Base-by-base conservation (phyloP, 1,139 yeast species). In the Kodamaea derodonti region DNA sequence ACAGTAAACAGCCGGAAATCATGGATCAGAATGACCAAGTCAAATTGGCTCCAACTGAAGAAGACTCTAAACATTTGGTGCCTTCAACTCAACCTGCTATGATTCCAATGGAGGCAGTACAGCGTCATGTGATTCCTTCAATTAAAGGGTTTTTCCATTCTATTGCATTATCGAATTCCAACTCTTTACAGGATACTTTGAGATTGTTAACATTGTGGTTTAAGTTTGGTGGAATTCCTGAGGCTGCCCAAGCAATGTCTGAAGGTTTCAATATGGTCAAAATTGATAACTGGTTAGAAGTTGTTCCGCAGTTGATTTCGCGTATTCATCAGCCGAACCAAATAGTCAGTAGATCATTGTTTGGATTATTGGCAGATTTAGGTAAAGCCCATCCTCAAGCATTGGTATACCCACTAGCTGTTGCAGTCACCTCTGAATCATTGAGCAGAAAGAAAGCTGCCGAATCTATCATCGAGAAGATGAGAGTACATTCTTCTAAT, bases 331-430 rank as follows among this genome's bases (percentile, higher is more conserved):
- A 92, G 54, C 95, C 96, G 1, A 84, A 92, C 51, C 86, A 84
- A 34, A 73, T 78, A 16, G 96, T 94, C 14, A 81, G 95, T 45
- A 71, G 82, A 34, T 78, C 95, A 0, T 69, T 94, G 37, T 78
- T 87, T 49, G 86, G 90, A 0, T 64, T 94, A 26, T 67, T 94
- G 43, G 77, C 95, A 2, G 95, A 88, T 48, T 67, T 94, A 23
- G 98, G 98, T 32, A 81, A 85, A 47, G 94, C 92, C 1, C 97
- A 94, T 58, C 98, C 99, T 0, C 98, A 94, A 54, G 97, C 97
- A 0, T 72, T 94, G 49, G 94, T 92, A 3, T 90, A 88, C 53
- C 98, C 98, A 3, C 69, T 94, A 42, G 92, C 95, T 2, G 99
- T 94, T 40, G 97, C 98, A 5, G 88, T 90, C 31, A 90, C 95